Conservation (phyloP, 169 alveolate genomes). For the Condylostoma magnum region DNA sequence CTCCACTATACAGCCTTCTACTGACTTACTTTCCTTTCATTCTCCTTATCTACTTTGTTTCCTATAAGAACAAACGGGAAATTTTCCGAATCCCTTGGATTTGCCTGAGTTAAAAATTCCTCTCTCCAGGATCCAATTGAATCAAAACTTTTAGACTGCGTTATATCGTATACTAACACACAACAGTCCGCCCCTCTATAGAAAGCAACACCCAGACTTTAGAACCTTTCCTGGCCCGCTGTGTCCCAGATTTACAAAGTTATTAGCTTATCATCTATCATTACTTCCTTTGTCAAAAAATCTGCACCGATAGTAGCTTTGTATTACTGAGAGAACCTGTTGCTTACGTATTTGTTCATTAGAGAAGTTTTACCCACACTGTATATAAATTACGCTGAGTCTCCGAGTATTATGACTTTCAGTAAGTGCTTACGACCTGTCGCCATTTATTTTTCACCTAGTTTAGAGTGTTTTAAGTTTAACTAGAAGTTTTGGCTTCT, state of each 20-base stretch:
- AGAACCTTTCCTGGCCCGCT: constrained; percentile 98
- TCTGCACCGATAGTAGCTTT: constrained; percentile 99
- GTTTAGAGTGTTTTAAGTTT: neutral
- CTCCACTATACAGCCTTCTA: constrained; percentile 93
- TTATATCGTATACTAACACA: constrained; percentile 94
- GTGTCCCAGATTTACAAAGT: constrained; percentile 99
- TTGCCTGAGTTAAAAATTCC: constrained; percentile 93
- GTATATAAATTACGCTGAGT: constrained; percentile 91
- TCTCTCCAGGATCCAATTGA: constrained; percentile 96
- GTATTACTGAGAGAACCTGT: constrained; percentile 94
- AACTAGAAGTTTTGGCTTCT: constrained; percentile 20
- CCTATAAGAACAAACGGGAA: constrained; percentile 97
- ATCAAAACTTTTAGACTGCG: constrained; percentile 92
- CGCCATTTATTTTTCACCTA: constrained; percentile 43
- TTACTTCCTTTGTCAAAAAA: constrained; percentile 95
- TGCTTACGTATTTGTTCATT: constrained; percentile 96
- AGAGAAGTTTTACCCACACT: constrained; percentile 98
- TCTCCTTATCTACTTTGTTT: constrained; percentile 94
- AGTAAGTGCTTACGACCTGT: constrained; percentile 85
- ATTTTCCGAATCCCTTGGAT: constrained; percentile 94
- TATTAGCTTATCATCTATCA: constrained; percentile 93
- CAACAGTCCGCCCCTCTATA: constrained; percentile 99
- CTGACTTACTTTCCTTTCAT: constrained; percentile 88
- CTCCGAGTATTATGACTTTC: constrained; percentile 97
- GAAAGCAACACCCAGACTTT: constrained; percentile 97